These are phyloP conservation scores for Phytopythium kandeliae DNA, from an alignment of 352 stramenopile species.

Conservation along the genomic window DNA sequence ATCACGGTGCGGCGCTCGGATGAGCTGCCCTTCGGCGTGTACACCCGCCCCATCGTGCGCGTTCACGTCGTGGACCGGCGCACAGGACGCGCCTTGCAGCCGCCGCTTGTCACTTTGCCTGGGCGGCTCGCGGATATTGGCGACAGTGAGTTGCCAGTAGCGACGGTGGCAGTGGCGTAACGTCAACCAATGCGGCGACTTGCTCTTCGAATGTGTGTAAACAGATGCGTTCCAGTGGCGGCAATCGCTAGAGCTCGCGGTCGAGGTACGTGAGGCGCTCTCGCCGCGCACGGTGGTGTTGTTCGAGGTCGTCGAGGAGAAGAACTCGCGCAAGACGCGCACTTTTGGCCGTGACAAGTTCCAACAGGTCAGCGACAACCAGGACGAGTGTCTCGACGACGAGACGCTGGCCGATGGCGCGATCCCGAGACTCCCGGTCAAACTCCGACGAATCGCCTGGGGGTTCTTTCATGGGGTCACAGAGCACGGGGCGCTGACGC, in stretches of 20 bases:
- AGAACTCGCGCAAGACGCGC: conserved; percentile 1
- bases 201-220: background rate
- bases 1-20: conserved; percentile 37
- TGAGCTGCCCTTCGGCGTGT: conserved; percentile 44
- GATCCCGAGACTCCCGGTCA: background rate
- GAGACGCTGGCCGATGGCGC: background rate
- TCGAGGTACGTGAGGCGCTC: conserved; percentile 29
- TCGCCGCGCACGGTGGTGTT: conserved; percentile 38
- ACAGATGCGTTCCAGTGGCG: conserved; percentile 55
- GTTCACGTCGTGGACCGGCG: conserved; percentile 49
- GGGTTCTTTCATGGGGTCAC: conserved; percentile 59
- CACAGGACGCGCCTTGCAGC: conserved; percentile 32
- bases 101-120: conserved; percentile 13
- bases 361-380: background rate
- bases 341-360: background rate
- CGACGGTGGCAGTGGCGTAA: background rate
- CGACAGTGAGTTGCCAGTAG: background rate
- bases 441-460: conserved; percentile 36
- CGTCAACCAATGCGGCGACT: background rate
- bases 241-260: conserved; percentile 22
- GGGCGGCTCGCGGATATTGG: background rate
- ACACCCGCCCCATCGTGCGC: conserved; percentile 31
- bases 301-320: conserved; percentile 47
- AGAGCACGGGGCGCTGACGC: conserved; percentile 32
- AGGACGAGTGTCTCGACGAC: conserved; percentile 12